A percentile compares a stretch with the other conserved stretches of the same genome.
Conservation (phyloP, 176 grass and related monocot species). For the Ananas comosus region DNA sequence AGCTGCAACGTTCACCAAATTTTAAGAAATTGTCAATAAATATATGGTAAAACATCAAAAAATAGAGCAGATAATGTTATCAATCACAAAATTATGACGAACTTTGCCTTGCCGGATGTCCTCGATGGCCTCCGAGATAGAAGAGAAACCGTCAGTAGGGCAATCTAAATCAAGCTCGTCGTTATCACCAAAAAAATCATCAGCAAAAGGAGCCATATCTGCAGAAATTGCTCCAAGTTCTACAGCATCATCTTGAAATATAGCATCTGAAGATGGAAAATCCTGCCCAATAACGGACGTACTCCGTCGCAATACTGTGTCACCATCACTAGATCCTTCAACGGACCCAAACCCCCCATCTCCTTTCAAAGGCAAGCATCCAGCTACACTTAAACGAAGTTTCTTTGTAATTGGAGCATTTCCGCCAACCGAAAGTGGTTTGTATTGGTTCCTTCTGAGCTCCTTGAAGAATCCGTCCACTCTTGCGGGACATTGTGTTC, state of each 20-base stretch:
- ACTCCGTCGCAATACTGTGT: constrained; percentile 21
- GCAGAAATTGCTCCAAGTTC: constrained; percentile 28
- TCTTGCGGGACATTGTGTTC: not conserved
- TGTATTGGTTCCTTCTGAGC: not conserved
- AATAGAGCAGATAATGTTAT: constrained; percentile 3
- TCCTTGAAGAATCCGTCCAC: not conserved
- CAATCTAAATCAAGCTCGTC: constrained; percentile 67
- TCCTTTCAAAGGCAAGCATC: constrained; percentile 1
- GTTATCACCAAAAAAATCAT: constrained; percentile 27
- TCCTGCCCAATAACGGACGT: constrained; percentile 56
- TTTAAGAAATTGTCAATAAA: constrained; percentile 10
- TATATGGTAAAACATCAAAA: not conserved
- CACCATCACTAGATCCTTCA: constrained; percentile 13
- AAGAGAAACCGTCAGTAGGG: constrained; percentile 65
- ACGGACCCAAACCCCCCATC: not conserved
- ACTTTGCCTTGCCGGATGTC: constrained; percentile 84
- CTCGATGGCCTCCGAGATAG: constrained; percentile 61
- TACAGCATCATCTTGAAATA: constrained; percentile 29
- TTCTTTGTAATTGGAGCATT: not conserved
- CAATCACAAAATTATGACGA: constrained; percentile 16
- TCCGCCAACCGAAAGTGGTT: not conserved
- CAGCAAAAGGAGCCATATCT: constrained; percentile 17
- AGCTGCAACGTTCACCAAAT: constrained; percentile 35
- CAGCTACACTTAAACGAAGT: not conserved
- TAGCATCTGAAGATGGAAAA: constrained; percentile 21